Percentiles rank a stretch among this genome's conserved stretches.
Evolutionary conservation across 169 alveolate species (phyloP).

Genomic region (Ichthyophthirius multifiliis): DNA sequence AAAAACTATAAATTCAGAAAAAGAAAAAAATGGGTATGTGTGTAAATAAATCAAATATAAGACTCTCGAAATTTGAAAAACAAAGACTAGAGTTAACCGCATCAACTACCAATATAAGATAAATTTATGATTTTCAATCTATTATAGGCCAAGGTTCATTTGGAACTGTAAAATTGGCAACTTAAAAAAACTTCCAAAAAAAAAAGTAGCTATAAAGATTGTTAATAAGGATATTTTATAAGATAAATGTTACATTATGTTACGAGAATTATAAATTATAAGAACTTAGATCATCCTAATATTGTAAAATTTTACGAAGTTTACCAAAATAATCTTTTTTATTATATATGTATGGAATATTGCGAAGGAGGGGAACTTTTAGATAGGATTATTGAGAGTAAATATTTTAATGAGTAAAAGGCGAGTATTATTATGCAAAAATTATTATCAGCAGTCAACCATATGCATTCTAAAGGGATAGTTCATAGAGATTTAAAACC

Average conservation of each 20-base stretch:
- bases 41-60: not conserved
- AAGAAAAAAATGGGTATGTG: no score
- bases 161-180: slow-evolving; percentile 60
- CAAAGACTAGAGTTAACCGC: not conserved
- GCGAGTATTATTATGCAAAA: slow-evolving; percentile 38
- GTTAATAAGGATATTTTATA: slow-evolving; percentile 50
- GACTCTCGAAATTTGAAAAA: not conserved
- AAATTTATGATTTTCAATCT: slow-evolving; percentile 42
- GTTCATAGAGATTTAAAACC: slow-evolving; percentile 79
- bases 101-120: slow-evolving; percentile 43
- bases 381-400: slow-evolving; percentile 34
- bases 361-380: slow-evolving; percentile 57
- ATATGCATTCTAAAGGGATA: slow-evolving; percentile 60
- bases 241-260: slow-evolving; percentile 16
- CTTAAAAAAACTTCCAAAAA: slow-evolving; percentile 26
- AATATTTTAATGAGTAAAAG: slow-evolving; percentile 30
- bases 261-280: slow-evolving; percentile 48
- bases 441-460: slow-evolving; percentile 53
- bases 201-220: slow-evolving; percentile 37
- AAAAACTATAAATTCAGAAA: no score
- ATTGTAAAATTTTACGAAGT: slow-evolving; percentile 58
- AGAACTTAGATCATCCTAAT: slow-evolving; percentile 57
- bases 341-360: slow-evolving; percentile 67
- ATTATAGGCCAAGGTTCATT: slow-evolving; percentile 57
- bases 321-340: slow-evolving; percentile 45